Base-by-base conservation (phyloP, 2,329 filamentous ascomycete genomes). In the Cryphonectria naterciae region DNA sequence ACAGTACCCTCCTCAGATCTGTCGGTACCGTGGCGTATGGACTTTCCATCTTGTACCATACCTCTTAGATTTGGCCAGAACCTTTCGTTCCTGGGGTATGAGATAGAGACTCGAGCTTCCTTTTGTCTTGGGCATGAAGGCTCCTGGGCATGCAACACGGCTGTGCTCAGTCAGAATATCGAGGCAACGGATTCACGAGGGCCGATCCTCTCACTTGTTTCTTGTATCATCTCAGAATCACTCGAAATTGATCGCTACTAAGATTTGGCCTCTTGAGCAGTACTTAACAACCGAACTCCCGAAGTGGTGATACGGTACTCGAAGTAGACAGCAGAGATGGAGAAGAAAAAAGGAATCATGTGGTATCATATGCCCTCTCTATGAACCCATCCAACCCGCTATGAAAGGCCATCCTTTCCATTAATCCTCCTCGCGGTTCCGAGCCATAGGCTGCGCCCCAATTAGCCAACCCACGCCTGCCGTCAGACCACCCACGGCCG, bases 391-490 rank as follows among this genome's bases (percentile, higher is more conserved):
- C 54, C 54, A 28, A 35, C 15, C 28, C 4, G 11, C 28, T 32
- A 58, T 28, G 5, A 58, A 8, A 58, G 13, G 28, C 15, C 13
- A 15, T 17, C 28, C 54, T 58, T 32, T 4, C n/a, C 54, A 58
- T 58, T 41, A 64, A 46, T 77, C 75, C 60, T 74, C 74, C 49
- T 80, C 78, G 39, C 76, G 74, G 25, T 71, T 70, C 65, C 77
- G 78, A 63, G 77, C 76, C 15, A 75, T 74, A 28, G 83, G 82
- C 73, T 84, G 85, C 2, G 89, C 90, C 8, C 88, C 88, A 71
- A 92, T 86, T 63, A 92, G 78, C 90, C 90, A 92, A 0, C 90
- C 89, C 35, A 92, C 87, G 25, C 90, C 88, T 60, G 88, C 89
- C 2, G 90, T 90, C 63, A 92, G 78, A 1, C 89, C 90, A n/a